Evolutionary conservation across 495 filamentous ascomycete genomes (phyloP), one percentile per base, ranked within the genome.

Genomic region (Lasiosphaeria miniovina): DNA sequence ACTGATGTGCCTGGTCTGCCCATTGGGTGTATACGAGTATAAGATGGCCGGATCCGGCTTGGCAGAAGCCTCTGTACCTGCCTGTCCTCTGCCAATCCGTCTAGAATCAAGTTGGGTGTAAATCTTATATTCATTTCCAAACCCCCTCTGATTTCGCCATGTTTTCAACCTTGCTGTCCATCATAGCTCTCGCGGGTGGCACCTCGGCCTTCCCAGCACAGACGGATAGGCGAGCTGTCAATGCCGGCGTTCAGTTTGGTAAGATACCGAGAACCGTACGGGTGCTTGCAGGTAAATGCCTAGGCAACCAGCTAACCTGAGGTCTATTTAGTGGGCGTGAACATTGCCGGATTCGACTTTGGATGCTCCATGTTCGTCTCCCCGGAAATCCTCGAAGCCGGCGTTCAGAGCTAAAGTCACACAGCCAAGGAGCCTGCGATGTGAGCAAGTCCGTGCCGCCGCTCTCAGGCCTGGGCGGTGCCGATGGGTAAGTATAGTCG

Each of bases 281-380:
- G 1, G 43, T 14, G 11, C 8, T 54, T 3, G 12, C 8, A n/a
- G 5, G 33, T 11, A 36, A 32, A 1, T 31, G 3, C 10, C 11
- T 32, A 49, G 11, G 32, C 15, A 7, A 33, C 45, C 17, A 40
- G 38, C 38, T 58, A 3, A 46, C 55, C 36, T 35, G 3, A 2
- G 24, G 24, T 24, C 24, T 8, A 17, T 14, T 4, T 41, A 64
- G 66, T 66, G 9, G 74, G 74, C 40, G 62, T 73, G 6, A 77
- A 77, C 55, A 73, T 77, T 62, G 73, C 74, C 9, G 74, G 74
- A 0, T 77, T 75, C 56, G 80, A 82, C 58, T 82, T 82, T 57
- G 78, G 80, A 17, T 80, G 77, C 64, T 65, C 58, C 31, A 80
- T 68, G 61, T 63, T 15, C 5, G 61, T 52, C 12, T 50, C n/a